phyloP scores from a whole-genome alignment of 371 early-diverging fungal species.

The Apophysomyces sp. region DNA sequence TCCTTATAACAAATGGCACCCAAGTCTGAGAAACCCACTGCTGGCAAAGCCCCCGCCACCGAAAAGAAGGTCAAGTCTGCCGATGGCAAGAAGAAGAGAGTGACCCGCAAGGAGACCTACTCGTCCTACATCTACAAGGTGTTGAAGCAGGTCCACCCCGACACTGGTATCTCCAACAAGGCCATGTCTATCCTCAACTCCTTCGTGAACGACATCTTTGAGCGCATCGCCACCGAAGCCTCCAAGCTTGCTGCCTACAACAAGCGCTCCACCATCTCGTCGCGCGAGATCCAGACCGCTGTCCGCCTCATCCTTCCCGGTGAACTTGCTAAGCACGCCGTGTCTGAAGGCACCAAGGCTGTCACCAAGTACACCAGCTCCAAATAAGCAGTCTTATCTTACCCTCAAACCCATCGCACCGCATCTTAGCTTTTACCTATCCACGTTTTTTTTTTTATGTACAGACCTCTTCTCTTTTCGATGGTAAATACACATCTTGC shows the following conservation, averaged over 20 bases:
- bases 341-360: constrained; percentile 98
- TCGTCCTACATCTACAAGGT: constrained; percentile 97
- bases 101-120: constrained; percentile 87
- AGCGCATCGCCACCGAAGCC: constrained; percentile 89
- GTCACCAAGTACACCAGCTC: constrained; percentile 95
- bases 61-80: constrained; percentile 47
- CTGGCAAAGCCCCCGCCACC: constrained; percentile 72
- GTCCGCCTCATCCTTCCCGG: constrained; percentile 94
- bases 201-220: constrained; percentile 97
- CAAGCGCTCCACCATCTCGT: constrained; percentile 94
- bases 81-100: constrained; percentile 60
- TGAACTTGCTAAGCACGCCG: constrained; percentile 97
- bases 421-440: constrained; percentile 18
- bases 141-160: constrained; percentile 97
- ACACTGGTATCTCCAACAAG: constrained; percentile 98
- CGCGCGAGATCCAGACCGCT: constrained; percentile 95
- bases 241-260: constrained; percentile 94
- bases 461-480: constrained; percentile 5
- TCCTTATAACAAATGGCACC: constrained; percentile 37
- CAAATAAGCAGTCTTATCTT: constrained; percentile 45
- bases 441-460: constrained; percentile 19
- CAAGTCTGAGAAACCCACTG: constrained; percentile 56
- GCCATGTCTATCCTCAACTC: constrained; percentile 99
- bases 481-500: constrained; percentile 2
- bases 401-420: not conserved